Evolutionary conservation across 2,329 filamentous ascomycete genomes (phyloP), one percentile per base, ranked within the genome.

Genomic region (Pyrenophora tritici-repentis): DNA sequence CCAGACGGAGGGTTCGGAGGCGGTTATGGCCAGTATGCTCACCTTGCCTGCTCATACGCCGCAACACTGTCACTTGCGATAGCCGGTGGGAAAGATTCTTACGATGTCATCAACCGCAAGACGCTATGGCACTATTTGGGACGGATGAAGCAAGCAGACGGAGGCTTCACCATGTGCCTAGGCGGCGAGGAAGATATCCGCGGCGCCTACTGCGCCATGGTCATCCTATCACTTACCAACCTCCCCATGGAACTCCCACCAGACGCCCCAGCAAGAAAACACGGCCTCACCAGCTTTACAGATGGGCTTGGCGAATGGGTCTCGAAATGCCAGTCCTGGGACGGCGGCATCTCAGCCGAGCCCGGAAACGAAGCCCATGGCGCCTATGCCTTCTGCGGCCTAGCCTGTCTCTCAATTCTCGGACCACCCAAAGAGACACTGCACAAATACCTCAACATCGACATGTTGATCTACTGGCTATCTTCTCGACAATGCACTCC

Each of bases 281-380:
- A 81, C 53, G 88, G 88, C 42, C 75, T 86, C 56, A 80, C 82
- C 40, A 82, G 79, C 42, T 87, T 97, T 58, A 83, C 88, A 47
- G 86, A 87, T 53, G 83, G 85, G 24, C 83, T 97, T 22, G 86
- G 85, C 20, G 85, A 91, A 65, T 97, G 92, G 81, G 81, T 97
- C 40, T 84, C 86, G 36, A 80, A 83, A 75, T 97, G 93, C 88
- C 93, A 97, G 81, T 95, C 90, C 9, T 97, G 88, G 74, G 94
- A 99, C 78, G 94, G 94, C 58, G 94, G 94, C 41, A 91, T 99
- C 62, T 92, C 90, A 59, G 88, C 86, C 48, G 87, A 88, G 58
- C 94, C 92, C 44, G 88, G 87, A 53, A 86, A 88, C 58, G 94
- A 99, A 80, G 94, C 93, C 47, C 94, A 99, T 76, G 94, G 94